Evolutionary conservation across 805 yeast genomes (phyloP), one percentile per base, ranked within the genome.

Genomic region (Ogataea siamensis): DNA sequence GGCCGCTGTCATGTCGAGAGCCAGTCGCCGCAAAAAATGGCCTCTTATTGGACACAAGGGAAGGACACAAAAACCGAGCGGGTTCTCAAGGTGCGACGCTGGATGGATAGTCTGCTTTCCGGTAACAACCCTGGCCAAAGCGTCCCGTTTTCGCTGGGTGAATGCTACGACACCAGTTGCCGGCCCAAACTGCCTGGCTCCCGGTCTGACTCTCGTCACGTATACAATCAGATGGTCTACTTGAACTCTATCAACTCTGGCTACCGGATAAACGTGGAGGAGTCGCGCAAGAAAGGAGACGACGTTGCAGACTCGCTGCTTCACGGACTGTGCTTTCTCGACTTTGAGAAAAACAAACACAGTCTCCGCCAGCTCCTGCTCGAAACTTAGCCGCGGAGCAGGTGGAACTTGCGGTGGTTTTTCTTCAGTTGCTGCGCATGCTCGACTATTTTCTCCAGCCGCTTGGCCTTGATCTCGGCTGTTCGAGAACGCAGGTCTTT

Each of bases 261-360:
- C 4, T 32, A 42, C 20, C 32, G 25, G 22, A 43, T 35, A 10
- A 31, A 43, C 4, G 22, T 39, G 7, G 40, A 34, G 17, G 47
- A 43, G 15, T 24, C 36, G 6, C 53, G 51, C 3, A 46, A 40
- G 20, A 81, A 81, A 53, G 73, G 74, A 28, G 89, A 82, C 53
- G 89, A 82, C 54, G 60, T 81, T 39, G 73, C 79, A 7, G 89
- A 82, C 54, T 68, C 82, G 1, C 60, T 81, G n/a, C 58, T 81
- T 11, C 86, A 82, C 54, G 83, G 76, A 1, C 42, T 79, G 2
- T 67, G 74, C 1, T 73, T 75, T 67, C 36, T 64, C 10, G 51
- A 60, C 9, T 78, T 80, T 74, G 61, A 66, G 24, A 28, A 47
- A 5, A 67, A 65, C 40, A 56, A 45, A 32, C 12, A 32, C 18